Evolutionary conservation across 1,284 basidiomycete species (phyloP).

Genomic region (Phylloporus sp.): DNA sequence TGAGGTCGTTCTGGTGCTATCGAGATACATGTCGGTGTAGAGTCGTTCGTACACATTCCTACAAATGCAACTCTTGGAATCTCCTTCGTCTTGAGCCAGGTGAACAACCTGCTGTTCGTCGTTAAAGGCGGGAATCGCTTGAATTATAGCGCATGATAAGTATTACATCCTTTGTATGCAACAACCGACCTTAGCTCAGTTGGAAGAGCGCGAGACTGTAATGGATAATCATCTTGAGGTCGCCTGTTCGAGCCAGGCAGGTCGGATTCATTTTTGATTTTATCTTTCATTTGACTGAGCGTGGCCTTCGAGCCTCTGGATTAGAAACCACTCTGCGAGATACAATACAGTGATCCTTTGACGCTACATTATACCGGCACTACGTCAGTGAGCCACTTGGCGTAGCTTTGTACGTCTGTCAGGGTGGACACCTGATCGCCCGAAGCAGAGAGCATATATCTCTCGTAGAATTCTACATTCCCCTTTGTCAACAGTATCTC

Average conservation of each 20-base stretch:
- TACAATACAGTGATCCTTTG: no score
- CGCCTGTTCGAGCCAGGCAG: slow-evolving; percentile 64
- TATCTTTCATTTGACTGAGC: no score
- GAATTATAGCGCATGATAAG: no score
- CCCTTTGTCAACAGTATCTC: slow-evolving; percentile 20
- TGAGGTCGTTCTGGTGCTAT: not conserved
- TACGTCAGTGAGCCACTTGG: slow-evolving; percentile 27
- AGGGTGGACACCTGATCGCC: slow-evolving; percentile 5
- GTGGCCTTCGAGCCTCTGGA: no score
- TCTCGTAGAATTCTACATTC: slow-evolving; percentile 24
- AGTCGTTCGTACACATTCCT: not conserved
- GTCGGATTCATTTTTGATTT: slow-evolving; percentile 40
- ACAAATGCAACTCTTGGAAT: not conserved
- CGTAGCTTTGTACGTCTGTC: slow-evolving; percentile 25
- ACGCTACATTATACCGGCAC: slow-evolving; percentile 5
- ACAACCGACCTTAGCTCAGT: slow-evolving; percentile 45
- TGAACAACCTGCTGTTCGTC: no score
- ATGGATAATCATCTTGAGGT: slow-evolving; percentile 49
- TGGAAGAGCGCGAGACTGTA: slow-evolving; percentile 45
- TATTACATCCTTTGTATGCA: no score
- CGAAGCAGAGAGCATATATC: slow-evolving; percentile 25
- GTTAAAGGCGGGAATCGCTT: no score
- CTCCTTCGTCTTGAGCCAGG: no score
- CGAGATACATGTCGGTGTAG: not conserved
- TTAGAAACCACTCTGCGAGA: no score